These are phyloP conservation scores for Mortierella polycephala DNA, from an alignment of 371 early-diverging fungal genomes.

Conservation along the genomic window DNA sequence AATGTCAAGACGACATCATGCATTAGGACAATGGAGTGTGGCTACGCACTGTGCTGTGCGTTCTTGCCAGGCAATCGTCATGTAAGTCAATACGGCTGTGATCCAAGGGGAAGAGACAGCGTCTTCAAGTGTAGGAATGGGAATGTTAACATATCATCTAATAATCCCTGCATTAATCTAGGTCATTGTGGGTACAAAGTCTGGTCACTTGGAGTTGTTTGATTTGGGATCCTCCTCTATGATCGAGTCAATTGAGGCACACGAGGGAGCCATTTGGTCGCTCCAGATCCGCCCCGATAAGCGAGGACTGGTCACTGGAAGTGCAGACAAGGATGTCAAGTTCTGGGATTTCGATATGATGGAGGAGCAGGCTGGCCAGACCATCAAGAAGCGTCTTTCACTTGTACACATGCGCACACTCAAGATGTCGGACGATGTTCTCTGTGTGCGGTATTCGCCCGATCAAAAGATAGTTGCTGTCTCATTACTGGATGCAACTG, in stretches of 20 bases:
- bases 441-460: conserved; percentile 87
- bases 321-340: conserved; percentile 95
- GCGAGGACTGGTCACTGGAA: conserved; percentile 90
- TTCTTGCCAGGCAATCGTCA: conserved; percentile 94
- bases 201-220: conserved; percentile 88
- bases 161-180: no score
- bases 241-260: conserved; percentile 88
- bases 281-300: conserved; percentile 89
- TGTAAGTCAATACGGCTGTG: no score
- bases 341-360: conserved; percentile 93
- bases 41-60: conserved; percentile 84
- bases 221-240: conserved; percentile 85
- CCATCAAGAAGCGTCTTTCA: conserved; percentile 67
- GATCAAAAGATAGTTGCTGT: conserved; percentile 91
- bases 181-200: conserved; percentile 92
- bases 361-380: conserved; percentile 43
- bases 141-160: no score
- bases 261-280: conserved; percentile 89
- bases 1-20: conserved; percentile 83
- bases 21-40: conserved; percentile 88
- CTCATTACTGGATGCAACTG: conserved; percentile 91
- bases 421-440: conserved; percentile 93
- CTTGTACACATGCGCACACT: conserved; percentile 90
- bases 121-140: no score
- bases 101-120: no score